Conservation (phyloP, 208 protist genomes). For the Plasmodiophora brassicae region DNA sequence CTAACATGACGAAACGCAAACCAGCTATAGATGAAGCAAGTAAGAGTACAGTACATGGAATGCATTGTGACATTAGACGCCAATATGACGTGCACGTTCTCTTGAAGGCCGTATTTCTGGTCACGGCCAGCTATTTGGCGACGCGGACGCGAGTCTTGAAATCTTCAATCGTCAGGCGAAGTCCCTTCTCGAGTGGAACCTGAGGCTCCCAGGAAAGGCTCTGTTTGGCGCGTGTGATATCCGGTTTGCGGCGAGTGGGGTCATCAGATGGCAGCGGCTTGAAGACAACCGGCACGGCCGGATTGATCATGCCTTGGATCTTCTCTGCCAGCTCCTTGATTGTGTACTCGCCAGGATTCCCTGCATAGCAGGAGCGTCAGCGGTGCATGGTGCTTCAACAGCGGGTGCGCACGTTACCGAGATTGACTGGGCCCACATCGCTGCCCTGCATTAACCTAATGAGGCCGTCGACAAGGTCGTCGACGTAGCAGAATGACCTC, state of each 20-base stretch:
- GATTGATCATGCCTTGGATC: slow-evolving; percentile 39
- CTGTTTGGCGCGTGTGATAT: slow-evolving; percentile 52
- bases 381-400: too few relatives aligned
- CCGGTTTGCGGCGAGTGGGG: slow-evolving; percentile 53
- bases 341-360: slow-evolving; percentile 60
- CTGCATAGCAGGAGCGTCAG: not conserved
- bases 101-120: too few relatives aligned
- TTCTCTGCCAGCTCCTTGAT: slow-evolving; percentile 53
- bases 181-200: slow-evolving; percentile 42
- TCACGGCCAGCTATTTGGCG: too few relatives aligned
- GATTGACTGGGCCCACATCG: slow-evolving; percentile 53
- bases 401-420: slow-evolving; percentile 52
- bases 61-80: too few relatives aligned
- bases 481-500: slow-evolving; percentile 70
- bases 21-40: too few relatives aligned
- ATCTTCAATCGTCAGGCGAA: slow-evolving; percentile 46
- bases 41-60: too few relatives aligned
- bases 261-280: slow-evolving; percentile 47
- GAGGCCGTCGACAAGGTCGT: slow-evolving; percentile 44
- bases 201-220: slow-evolving; percentile 43
- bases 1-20: too few relatives aligned
- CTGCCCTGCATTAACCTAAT: slow-evolving; percentile 50
- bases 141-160: too few relatives aligned
- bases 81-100: too few relatives aligned
- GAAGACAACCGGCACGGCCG: slow-evolving; percentile 15